These are phyloP conservation scores for Warburgia ugandensis DNA, from an alignment of 164 flowering plant genomes.

Conservation along the genomic window DNA sequence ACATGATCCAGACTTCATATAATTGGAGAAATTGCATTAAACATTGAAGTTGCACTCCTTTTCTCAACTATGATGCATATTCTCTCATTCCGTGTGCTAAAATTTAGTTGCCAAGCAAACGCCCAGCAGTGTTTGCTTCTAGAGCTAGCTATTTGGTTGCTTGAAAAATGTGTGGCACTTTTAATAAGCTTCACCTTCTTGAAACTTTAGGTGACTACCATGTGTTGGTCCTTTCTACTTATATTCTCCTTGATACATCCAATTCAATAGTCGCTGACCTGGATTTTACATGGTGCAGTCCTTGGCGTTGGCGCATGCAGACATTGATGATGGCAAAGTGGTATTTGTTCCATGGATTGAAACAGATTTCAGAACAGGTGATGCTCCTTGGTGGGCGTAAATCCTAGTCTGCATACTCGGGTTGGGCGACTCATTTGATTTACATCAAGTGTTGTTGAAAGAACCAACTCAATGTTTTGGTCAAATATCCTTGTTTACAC, in stretches of 20 bases:
- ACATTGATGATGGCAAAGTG: conserved; percentile 79
- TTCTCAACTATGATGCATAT: too few relatives aligned
- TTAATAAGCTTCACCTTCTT: background rate
- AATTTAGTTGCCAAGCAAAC: too few relatives aligned
- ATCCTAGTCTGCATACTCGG: background rate
- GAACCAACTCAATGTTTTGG: background rate
- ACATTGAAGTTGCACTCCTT: too few relatives aligned
- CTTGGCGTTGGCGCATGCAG: conserved; percentile 78
- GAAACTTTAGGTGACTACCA: background rate
- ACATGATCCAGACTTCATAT: too few relatives aligned
- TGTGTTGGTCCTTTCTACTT: background rate
- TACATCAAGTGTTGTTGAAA: background rate
- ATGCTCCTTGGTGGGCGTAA: conserved; percentile 88
- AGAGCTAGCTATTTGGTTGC: background rate
- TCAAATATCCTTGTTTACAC: conserved; percentile 1
- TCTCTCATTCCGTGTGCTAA: too few relatives aligned
- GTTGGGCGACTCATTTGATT: background rate
- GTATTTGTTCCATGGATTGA: conserved; percentile 89
- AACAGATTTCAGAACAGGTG: conserved; percentile 96
- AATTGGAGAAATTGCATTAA: too few relatives aligned
- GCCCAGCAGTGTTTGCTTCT: too few relatives aligned
- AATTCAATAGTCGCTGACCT: conserved; percentile 1
- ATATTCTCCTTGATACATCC: background rate
- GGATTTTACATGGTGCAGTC: conserved; percentile 40
- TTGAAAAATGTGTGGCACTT: background rate